phyloP scores from a whole-genome alignment of 495 filamentous ascomycete species.

The Aspergillus affinis region DNA sequence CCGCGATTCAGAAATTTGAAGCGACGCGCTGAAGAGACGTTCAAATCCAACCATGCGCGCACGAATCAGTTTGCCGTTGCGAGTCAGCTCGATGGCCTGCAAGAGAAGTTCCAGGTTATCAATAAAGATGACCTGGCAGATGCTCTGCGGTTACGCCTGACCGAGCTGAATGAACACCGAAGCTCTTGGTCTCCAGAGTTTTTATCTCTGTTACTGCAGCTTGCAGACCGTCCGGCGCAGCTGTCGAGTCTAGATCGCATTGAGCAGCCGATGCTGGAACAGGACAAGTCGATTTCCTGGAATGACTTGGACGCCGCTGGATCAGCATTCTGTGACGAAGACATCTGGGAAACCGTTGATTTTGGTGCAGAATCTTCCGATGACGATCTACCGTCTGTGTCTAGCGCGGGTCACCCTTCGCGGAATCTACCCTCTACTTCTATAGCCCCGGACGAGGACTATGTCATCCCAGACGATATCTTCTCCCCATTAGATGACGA shows the following conservation, averaged over 20 bases:
- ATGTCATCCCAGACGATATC: constrained; percentile 34
- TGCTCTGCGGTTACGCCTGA: constrained; percentile 63
- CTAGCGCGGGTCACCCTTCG: constrained; percentile 30
- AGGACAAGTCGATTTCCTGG: constrained; percentile 62
- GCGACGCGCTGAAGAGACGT: constrained; percentile 28
- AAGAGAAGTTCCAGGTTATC: constrained; percentile 82
- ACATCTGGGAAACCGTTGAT: constrained; percentile 77
- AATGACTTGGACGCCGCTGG: constrained; percentile 72
- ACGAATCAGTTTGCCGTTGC: constrained; percentile 88
- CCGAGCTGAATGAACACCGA: constrained; percentile 52
- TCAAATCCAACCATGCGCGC: constrained; percentile 62
- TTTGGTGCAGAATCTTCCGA: constrained; percentile 68
- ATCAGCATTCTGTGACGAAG: constrained; percentile 63
- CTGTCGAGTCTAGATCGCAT: constrained; percentile 64
- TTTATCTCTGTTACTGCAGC: constrained; percentile 73
- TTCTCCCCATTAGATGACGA: constrained; percentile 39
- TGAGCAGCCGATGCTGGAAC: constrained; percentile 45
- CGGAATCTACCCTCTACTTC: constrained; percentile 23
- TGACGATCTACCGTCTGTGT: constrained; percentile 40
- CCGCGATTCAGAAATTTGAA: constrained; percentile 27
- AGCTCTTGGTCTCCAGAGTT: constrained; percentile 73
- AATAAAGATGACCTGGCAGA: constrained; percentile 79
- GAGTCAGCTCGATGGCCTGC: constrained; percentile 70
- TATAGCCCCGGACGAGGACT: constrained; percentile 30
- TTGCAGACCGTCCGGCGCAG: constrained; percentile 77